Conservation (phyloP, 2,329 filamentous ascomycete genomes). For the Furcasterigmium sp. region DNA sequence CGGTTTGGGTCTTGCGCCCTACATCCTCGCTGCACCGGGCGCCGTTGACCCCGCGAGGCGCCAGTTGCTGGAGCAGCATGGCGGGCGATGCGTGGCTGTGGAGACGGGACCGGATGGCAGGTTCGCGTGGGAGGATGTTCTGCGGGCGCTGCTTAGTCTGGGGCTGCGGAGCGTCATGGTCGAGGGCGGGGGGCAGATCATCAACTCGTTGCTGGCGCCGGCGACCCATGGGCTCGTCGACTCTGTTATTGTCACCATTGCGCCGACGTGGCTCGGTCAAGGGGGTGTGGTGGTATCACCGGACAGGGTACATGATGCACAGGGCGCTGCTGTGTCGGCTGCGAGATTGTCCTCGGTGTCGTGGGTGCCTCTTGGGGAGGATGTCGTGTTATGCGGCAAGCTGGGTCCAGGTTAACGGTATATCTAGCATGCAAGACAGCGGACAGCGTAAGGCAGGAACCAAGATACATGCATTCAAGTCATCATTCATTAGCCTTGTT, state of each 20-base stretch:
- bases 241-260: conserved; percentile 81
- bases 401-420: conserved; percentile 25
- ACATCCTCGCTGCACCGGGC: conserved; percentile 53
- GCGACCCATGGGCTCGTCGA: conserved; percentile 59
- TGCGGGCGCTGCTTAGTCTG: conserved; percentile 51
- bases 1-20: conserved; percentile 68
- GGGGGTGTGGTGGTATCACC: conserved; percentile 79
- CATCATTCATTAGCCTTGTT: background rate
- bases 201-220: conserved; percentile 72
- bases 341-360: conserved; percentile 60
- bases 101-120: conserved; percentile 16
- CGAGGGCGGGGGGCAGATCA: conserved; percentile 78
- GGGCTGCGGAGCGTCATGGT: conserved; percentile 80
- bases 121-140: conserved; percentile 60
- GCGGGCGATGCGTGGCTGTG: conserved; percentile 47
- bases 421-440: no score
- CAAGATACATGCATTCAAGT: background rate
- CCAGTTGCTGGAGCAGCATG: conserved; percentile 37
- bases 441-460: no score
- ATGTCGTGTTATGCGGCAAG: conserved; percentile 75
- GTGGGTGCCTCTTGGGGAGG: conserved; percentile 77
- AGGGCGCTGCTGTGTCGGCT: conserved; percentile 51
- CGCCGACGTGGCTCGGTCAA: conserved; percentile 82
- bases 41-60: conserved; percentile 33
- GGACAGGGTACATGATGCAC: conserved; percentile 42